These are phyloP conservation scores for Calocybe gambosa DNA, from an alignment of 1,284 basidiomycete species.

Conservation along the genomic window DNA sequence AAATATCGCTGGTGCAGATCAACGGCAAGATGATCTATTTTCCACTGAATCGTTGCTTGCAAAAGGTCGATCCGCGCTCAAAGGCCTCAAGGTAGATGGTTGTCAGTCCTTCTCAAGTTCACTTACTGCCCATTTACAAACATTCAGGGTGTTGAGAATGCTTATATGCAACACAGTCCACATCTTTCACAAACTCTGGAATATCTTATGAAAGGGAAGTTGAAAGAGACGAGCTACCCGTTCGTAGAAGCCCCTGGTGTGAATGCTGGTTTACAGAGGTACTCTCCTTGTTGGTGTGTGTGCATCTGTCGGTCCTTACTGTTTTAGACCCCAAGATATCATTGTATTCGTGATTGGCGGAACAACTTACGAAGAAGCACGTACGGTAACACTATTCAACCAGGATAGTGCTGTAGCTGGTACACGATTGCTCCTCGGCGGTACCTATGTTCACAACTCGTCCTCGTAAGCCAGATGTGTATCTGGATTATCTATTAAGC, in stretches of 20 bases:
- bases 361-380: constrained; percentile 89
- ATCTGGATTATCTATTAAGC: not conserved
- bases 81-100: constrained; percentile 78
- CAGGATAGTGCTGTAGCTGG: constrained; percentile 63
- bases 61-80: constrained; percentile 90
- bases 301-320: constrained; percentile 3
- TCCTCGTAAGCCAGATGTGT: constrained; percentile 54
- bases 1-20: constrained; percentile 92
- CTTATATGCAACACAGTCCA: constrained; percentile 97
- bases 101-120: too few species aligned
- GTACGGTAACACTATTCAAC: constrained; percentile 79
- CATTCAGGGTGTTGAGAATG: constrained; percentile 91
- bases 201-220: constrained; percentile 78
- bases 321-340: constrained; percentile 82
- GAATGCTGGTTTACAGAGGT: constrained; percentile 68
- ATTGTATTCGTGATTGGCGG: constrained; percentile 95
- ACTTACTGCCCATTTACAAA: not conserved
- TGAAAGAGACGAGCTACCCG: constrained; percentile 88
- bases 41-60: constrained; percentile 94
- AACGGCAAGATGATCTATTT: constrained; percentile 96
- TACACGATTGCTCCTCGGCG: constrained; percentile 79
- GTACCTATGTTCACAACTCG: constrained; percentile 91
- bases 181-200: constrained; percentile 93
- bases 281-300: not conserved
- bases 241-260: constrained; percentile 72